Evolutionary conservation across 73 alveolate genomes (phyloP), one percentile per base, ranked within the genome.

Genomic region (Symbiodinium natans): DNA sequence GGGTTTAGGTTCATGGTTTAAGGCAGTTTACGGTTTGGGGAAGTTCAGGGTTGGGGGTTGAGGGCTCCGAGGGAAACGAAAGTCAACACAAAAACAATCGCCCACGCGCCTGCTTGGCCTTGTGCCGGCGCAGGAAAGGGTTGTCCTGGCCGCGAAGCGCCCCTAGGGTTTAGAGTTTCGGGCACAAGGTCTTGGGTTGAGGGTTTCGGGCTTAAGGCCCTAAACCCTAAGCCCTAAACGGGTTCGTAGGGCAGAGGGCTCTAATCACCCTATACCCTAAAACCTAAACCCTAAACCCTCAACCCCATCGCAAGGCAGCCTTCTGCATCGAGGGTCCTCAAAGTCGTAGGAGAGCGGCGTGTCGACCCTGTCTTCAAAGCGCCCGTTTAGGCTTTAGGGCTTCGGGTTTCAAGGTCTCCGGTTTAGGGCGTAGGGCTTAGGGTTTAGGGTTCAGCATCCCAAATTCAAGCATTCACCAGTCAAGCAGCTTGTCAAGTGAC

Each of bases 321-420:
- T 11, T 52, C 68, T 7, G 68, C 68, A 17, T 3, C 21, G 29
- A 6, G 68, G 29, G 68, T 52, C 95, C 95, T 88, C 95, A 43
- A 88, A 88, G 71, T 88, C 95, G 43, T 88, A 88, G 95, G 95
- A 31, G 29, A 56, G 95, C 36, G 95, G 95, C 29, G 95, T 88
- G 86, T 88, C 95, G 46, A 88, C 95, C 95, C 95, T 86, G 93
- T 38, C 46, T 10, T 52, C 21, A 5, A n/a, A n/a, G n/a, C n/a
- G n/a, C n/a, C n/a, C n/a, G n/a, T n/a, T n/a, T n/a, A n/a, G n/a
- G n/a, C n/a, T n/a, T n/a, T n/a, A n/a, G n/a, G n/a, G n/a, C n/a
- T n/a, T n/a, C n/a, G n/a, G n/a, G n/a, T n/a, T n/a, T n/a, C n/a
- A n/a, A n/a, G n/a, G n/a, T n/a, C n/a, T n/a, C n/a, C n/a, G n/a